phyloP scores from a whole-genome alignment of 768 basidiomycete genomes.

The Kwoniella heveanensis region DNA sequence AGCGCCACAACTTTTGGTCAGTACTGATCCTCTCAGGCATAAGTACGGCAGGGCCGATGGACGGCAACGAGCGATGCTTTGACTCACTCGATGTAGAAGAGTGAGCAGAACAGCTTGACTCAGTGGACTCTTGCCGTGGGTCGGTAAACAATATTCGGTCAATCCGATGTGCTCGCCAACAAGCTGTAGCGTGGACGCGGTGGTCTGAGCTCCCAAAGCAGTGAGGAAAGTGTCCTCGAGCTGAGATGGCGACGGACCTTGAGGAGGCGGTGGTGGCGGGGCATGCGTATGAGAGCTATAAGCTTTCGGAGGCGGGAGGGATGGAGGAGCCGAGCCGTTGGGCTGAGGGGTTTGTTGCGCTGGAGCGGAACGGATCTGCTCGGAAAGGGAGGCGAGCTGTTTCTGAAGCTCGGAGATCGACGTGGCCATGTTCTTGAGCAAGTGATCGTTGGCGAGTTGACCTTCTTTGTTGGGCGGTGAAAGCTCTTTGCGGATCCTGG shows the following conservation, averaged over 20 bases:
- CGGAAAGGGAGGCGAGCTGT: slow-evolving; percentile 37
- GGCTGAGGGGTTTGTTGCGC: slow-evolving; percentile 9
- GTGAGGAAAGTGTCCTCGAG: slow-evolving; percentile 45
- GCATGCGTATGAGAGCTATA: slow-evolving; percentile 8
- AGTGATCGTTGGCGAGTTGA: slow-evolving; percentile 13
- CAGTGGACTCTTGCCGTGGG: slow-evolving; percentile 29
- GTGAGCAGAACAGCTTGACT: slow-evolving; percentile 52
- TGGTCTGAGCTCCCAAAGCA: slow-evolving; percentile 31
- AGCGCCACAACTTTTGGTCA: background rate
- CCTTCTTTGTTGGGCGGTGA: slow-evolving; percentile 13
- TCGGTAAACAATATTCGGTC: slow-evolving; percentile 40
- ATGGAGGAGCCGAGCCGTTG: slow-evolving; percentile 1
- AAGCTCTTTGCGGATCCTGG: slow-evolving; percentile 46
- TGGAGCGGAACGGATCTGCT: slow-evolving; percentile 31
- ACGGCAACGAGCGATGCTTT: background rate
- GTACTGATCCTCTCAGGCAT: background rate
- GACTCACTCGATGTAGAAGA: slow-evolving; percentile 49
- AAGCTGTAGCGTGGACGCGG: slow-evolving; percentile 31
- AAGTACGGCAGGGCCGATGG: background rate
- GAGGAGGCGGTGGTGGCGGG: slow-evolving; percentile 12
- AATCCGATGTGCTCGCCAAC: slow-evolving; percentile 27
- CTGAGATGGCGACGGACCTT: slow-evolving; percentile 13
- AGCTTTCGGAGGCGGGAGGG: slow-evolving; percentile 9
- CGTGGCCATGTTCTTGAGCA: slow-evolving; percentile 30
- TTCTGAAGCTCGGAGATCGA: slow-evolving; percentile 35